Base-by-base conservation (phyloP, 2,329 filamentous ascomycete species). In the Bipolaris zeicola region DNA sequence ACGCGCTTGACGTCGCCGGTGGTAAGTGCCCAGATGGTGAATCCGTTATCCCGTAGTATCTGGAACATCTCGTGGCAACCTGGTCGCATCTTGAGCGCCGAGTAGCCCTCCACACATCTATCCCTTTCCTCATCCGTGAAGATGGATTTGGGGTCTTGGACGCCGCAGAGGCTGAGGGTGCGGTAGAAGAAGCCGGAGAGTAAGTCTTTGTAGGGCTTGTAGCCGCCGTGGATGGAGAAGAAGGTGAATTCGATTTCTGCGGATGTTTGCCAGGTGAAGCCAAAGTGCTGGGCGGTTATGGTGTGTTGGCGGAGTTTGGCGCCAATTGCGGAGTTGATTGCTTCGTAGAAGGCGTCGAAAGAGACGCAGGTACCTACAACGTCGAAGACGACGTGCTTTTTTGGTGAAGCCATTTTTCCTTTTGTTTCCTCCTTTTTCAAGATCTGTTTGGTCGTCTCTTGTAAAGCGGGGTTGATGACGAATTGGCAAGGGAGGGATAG, bases 1-100 rank as follows among this genome's bases (percentile, higher is more conserved):
- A 85, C 83, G 4, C 59, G 59, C 46, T 56, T 20, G 2, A 59
- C 42, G 31, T 59, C 52, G 7, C 56, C 55, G 6, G 59, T 59
- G 16, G 59, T 61, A 11, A 61, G 55, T 1, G 48, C 52, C 59
- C 56, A 61, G n/a, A 61, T 46, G 6, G 49, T 56, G 4, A 56
- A 61, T 10, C 59, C 56, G 14, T 56, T 50, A 7, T 59, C 52
- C 16, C 56, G 51, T 38, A 61, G 46, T 3, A 56, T 26, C 20
- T 51, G 34, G 49, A 61, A 59, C 4, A 56, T 44, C 18, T 56
- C 55, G 13, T 22, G 34, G 34, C 45, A 50, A 20, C 46, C 52
- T 24, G 45, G 41, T 5, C 59, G 52, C 10, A 61, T 13, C 34
- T 56, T 22, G 7, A 59, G 50, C 13, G 49, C 41, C 7, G 49